phyloP scores from a whole-genome alignment of 2,329 filamentous ascomycete species.

The Lithohypha guttulata region DNA sequence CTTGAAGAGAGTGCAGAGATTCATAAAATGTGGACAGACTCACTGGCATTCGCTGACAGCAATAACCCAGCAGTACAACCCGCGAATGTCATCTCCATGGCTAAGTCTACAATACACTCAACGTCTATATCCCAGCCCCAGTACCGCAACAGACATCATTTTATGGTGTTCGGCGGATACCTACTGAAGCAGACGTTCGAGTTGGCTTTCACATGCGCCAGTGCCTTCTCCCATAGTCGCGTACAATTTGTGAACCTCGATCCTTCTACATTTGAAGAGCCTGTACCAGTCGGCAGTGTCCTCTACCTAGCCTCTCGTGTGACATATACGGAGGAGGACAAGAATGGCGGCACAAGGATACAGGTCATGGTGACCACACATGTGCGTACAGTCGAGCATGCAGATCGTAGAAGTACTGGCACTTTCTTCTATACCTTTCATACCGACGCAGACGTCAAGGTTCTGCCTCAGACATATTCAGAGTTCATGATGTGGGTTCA shows the following conservation, averaged over 20 bases:
- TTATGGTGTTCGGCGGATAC: slow-evolving; percentile 71
- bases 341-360: slow-evolving; percentile 46
- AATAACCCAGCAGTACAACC: slow-evolving; percentile 45
- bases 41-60: slow-evolving; percentile 52
- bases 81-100: slow-evolving; percentile 50
- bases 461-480: slow-evolving; percentile 53
- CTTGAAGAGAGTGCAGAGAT: slow-evolving; percentile 62
- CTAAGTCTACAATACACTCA: slow-evolving; percentile 51
- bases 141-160: slow-evolving; percentile 54
- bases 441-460: slow-evolving; percentile 53
- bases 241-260: slow-evolving; percentile 64
- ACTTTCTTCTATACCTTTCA: slow-evolving; percentile 68
- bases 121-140: slow-evolving; percentile 68
- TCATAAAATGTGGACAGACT: slow-evolving; percentile 61
- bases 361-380: slow-evolving; percentile 63
- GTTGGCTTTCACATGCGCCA: slow-evolving; percentile 63
- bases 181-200: slow-evolving; percentile 66
- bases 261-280: slow-evolving; percentile 63
- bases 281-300: slow-evolving; percentile 63
- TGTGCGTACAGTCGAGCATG: slow-evolving; percentile 62
- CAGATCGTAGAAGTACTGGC: slow-evolving; percentile 55
- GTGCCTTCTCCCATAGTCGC: slow-evolving; percentile 57
- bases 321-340: slow-evolving; percentile 55
- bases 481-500: slow-evolving; percentile 58
- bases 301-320: slow-evolving; percentile 63